Evolutionary conservation across 805 yeast genomes (phyloP).

Genomic region (Hyphopichia homilentoma): DNA sequence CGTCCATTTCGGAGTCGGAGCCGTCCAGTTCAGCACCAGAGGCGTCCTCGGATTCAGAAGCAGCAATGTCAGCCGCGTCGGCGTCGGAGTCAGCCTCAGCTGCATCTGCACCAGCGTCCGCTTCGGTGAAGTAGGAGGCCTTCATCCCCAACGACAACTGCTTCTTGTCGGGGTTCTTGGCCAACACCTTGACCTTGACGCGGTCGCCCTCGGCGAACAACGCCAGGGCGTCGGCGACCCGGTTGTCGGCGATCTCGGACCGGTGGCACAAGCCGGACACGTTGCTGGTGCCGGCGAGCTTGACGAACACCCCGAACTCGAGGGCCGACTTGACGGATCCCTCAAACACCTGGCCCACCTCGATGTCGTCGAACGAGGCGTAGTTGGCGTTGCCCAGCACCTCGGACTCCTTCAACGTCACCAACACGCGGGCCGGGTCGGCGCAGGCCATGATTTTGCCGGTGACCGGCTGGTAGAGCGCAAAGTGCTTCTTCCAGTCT

Average conservation of each 20-base stretch:
- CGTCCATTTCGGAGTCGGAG: constrained; percentile 33
- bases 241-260: constrained; percentile 74
- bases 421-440: constrained; percentile 59
- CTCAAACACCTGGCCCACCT: constrained; percentile 66
- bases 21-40: constrained; percentile 26
- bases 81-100: constrained; percentile 22
- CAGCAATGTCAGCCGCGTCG: constrained; percentile 22
- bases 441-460: constrained; percentile 69
- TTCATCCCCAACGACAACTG: constrained; percentile 89
- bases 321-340: constrained; percentile 76
- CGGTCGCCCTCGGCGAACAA: constrained; percentile 87
- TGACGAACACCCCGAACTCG: constrained; percentile 89
- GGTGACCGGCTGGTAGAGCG: constrained; percentile 64
- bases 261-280: constrained; percentile 86
- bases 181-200: constrained; percentile 79
- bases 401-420: constrained; percentile 79
- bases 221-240: constrained; percentile 51
- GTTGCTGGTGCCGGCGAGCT: constrained; percentile 67
- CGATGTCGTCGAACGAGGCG: constrained; percentile 59
- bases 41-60: constrained; percentile 12
- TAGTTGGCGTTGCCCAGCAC: constrained; percentile 64
- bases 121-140: constrained; percentile 72
- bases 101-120: constrained; percentile 28
- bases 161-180: constrained; percentile 58
- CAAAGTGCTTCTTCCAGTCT: constrained; percentile 83